phyloP scores from a whole-genome alignment of 176 grass and related monocot species.

The Chloris gayana region DNA sequence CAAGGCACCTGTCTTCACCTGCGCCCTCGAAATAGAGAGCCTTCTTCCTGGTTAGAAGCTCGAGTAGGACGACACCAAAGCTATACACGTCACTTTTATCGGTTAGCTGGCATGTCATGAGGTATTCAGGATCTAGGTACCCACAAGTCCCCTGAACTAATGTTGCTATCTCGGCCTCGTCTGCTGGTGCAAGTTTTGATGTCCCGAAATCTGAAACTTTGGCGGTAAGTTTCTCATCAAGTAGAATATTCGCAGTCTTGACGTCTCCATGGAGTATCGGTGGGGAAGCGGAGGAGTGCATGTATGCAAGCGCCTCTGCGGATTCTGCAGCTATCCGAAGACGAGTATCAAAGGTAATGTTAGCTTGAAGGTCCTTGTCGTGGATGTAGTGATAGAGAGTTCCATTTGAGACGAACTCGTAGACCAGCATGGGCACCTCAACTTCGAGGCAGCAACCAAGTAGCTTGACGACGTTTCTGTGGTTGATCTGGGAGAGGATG shows the following conservation, averaged over 20 bases:
- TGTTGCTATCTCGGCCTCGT: neutral
- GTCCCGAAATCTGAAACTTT: neutral
- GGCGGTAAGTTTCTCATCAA: neutral
- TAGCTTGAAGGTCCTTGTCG: neutral
- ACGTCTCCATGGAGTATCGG: neutral
- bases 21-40: neutral
- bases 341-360: neutral
- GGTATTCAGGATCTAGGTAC: neutral
- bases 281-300: neutral
- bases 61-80: neutral
- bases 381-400: neutral
- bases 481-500: constrained; percentile 6
- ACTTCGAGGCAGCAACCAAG: neutral
- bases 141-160: neutral
- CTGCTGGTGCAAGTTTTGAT: neutral
- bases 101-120: neutral
- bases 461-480: neutral
- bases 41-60: neutral
- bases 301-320: neutral
- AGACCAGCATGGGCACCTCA: neutral
- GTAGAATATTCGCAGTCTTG: neutral
- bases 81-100: neutral
- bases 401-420: neutral
- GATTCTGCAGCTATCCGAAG: neutral
- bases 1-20: neutral